Evolutionary conservation across 2,329 filamentous ascomycete species (phyloP), one percentile per base, ranked within the genome.

Genomic region (Verticillium klebahnii): DNA sequence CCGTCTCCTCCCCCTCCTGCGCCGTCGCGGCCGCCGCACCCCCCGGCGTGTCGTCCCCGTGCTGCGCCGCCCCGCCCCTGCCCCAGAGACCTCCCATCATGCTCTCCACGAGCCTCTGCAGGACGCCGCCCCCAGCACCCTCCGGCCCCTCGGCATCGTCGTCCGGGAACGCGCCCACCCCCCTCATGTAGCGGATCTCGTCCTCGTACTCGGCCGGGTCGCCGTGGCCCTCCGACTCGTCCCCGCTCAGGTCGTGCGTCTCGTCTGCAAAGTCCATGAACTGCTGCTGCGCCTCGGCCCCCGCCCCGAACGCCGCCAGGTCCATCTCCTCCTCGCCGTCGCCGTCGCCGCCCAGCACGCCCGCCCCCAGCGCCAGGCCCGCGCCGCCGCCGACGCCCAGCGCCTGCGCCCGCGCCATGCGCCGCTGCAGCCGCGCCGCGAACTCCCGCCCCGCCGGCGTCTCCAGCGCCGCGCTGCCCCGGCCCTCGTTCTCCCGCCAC

Each of bases 401-500:
- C 29, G 45, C 29, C 29, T 57, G 59, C 11, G 57, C 61, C 52
- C 60, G 50, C 32, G 57, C 52, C 40, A 60, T 60, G 34, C 57
- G 63, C 55, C 61, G 55, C 17, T 40, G 60, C 25, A 65, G 39
- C 58, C 59, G 52, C 29, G 59, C 56, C 25, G 61, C 34, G 3
- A 65, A 56, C 6, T 58, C 63, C 29, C 58, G 57, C 31, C 59
- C 62, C 23, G 60, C 59, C 2, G 55, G 56, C 23, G 29, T 34
- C 15, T 54, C 56, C 25, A 61, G 37, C 60, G 62, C 39, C 23
- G 34, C 61, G 11, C 17, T 40, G 52, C 37, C 56, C 3, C 39
- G 31, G 5, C 39, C 58, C 29, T 57, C 64, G 62, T 69, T 62
- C 12, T 71, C 66, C 7, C 67, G 52, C 80, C 80, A 85, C 0